Base-by-base conservation (phyloP, 164 flowering plant genomes). In the Magnolia kwangsiensis region DNA sequence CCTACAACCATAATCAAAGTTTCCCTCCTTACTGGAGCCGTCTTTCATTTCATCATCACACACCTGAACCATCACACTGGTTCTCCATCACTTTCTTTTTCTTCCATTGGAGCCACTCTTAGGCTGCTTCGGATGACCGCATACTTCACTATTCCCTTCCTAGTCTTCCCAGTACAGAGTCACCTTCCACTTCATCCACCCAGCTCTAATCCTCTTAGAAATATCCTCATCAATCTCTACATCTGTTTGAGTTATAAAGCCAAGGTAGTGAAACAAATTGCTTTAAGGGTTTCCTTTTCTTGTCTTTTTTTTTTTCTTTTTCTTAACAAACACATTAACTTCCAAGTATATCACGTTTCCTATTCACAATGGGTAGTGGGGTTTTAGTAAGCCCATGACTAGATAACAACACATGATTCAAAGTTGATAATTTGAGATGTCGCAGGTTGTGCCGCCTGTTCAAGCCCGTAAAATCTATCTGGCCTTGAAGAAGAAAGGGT, bases 401-500 rank as follows among this genome's bases (percentile, higher is more conserved):
- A 55, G 13, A n/a, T 64, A 64, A n/a, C 9, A 64, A n/a, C 24
- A 68, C 19, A 14, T 31, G 71, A 11, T 65, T 31, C n/a, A 9
- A 55, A 1, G 37, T 8, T 68, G 51, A 68, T 14, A 68, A 65
- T 68, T 19, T 68, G 50, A 19, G 13, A 68, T 8, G 55, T 67
- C 76, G 58, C 84, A 96, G 99, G 90, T 91, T 76, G 99, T 96
- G 49, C 87, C 87, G 2, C 99, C 99, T 0, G 87, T 80, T 78
- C 99, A 94, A 84, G 88, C 99, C 77, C 91, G 93, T 72, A 86
- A 84, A 81, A 96, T 96, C 37, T 89, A 96, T 77, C 72, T 67
- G 66, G 99, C 99, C 29, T 78, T 96, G 89, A 94, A 96, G 82
- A 81, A 84, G 59, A 96, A 92, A 79, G 97, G 98, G 67, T 67